These are phyloP conservation scores for Scalesia atractyloides DNA, from an alignment of 129 eudicot genomes.

Conservation along the genomic window DNA sequence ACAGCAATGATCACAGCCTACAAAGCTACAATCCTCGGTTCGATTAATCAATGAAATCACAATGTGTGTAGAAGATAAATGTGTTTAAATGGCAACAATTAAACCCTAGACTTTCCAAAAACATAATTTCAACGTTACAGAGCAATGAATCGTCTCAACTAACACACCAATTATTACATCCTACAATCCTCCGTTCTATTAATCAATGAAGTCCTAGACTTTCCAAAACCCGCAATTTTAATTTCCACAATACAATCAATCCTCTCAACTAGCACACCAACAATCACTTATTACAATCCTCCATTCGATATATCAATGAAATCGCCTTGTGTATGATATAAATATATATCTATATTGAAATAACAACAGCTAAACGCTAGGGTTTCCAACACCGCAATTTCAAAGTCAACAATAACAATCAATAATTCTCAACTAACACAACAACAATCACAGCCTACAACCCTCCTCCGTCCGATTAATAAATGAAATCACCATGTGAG, in stretches of 20 bases:
- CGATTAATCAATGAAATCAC: neutral
- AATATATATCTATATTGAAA: too few species aligned
- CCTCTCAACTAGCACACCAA: neutral
- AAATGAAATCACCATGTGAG: neutral
- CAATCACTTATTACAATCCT: neutral
- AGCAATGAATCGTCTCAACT: too few species aligned
- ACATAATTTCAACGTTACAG: too few species aligned
- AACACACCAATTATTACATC: too few species aligned
- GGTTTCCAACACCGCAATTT: neutral
- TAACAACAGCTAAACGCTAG: too few species aligned
- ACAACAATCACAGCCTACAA: neutral
- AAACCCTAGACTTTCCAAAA: neutral
- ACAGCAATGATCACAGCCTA: neutral
- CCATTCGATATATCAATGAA: neutral
- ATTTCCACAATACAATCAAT: neutral
- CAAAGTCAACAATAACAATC: neutral
- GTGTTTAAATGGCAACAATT: too few species aligned
- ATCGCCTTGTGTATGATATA: neutral
- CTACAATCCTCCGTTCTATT: too few species aligned
- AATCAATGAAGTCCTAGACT: constrained; percentile 6
- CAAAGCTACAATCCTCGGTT: neutral
- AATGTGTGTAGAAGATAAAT: neutral
- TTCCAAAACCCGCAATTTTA: constrained; percentile 15
- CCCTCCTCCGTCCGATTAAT: neutral
- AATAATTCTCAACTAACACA: neutral